Conservation (phyloP, 108 stramenopile species). For the Pseudonitzschia pungens region DNA sequence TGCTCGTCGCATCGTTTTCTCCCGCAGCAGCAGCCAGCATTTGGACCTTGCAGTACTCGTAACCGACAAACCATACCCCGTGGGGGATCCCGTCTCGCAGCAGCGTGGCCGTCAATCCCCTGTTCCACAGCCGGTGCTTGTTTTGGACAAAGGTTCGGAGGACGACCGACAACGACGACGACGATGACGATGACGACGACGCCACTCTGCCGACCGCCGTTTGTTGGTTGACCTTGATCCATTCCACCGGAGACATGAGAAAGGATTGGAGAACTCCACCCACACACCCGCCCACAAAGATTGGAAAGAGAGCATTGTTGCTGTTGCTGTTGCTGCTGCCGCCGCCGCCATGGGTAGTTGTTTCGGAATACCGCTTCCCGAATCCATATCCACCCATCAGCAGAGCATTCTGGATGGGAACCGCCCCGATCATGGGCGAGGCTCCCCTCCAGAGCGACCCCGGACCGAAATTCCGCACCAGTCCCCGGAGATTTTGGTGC, state of each 20-base stretch:
- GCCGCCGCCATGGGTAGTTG: background rate
- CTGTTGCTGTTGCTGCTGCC: slow-evolving; percentile 3
- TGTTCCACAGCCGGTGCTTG: slow-evolving; percentile 29
- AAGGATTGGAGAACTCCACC: slow-evolving; percentile 84
- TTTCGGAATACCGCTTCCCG: slow-evolving; percentile 60
- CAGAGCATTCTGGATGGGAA: slow-evolving; percentile 83
- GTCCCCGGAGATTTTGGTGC: slow-evolving; percentile 14
- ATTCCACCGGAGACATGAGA: slow-evolving; percentile 82
- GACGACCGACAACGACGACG: background rate
- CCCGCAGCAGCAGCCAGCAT: background rate
- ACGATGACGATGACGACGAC: slow-evolving; percentile 17
- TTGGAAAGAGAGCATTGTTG: slow-evolving; percentile 37
- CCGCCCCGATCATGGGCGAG: slow-evolving; percentile 79
- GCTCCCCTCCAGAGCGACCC: slow-evolving; percentile 68
- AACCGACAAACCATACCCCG: slow-evolving; percentile 72
- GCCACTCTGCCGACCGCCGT: slow-evolving; percentile 21
- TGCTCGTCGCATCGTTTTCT: background rate
- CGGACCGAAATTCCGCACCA: slow-evolving; percentile 51
- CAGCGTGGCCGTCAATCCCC: slow-evolving; percentile 77
- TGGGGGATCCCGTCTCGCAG: slow-evolving; percentile 80
- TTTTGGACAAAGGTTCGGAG: slow-evolving; percentile 3
- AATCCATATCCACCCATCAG: slow-evolving; percentile 86
- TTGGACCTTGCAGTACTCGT: slow-evolving; percentile 26
- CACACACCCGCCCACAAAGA: slow-evolving; percentile 81
- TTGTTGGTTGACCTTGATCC: slow-evolving; percentile 79